Base-by-base conservation (phyloP, 2,329 filamentous ascomycete genomes). In the Epichloe amarillans region DNA sequence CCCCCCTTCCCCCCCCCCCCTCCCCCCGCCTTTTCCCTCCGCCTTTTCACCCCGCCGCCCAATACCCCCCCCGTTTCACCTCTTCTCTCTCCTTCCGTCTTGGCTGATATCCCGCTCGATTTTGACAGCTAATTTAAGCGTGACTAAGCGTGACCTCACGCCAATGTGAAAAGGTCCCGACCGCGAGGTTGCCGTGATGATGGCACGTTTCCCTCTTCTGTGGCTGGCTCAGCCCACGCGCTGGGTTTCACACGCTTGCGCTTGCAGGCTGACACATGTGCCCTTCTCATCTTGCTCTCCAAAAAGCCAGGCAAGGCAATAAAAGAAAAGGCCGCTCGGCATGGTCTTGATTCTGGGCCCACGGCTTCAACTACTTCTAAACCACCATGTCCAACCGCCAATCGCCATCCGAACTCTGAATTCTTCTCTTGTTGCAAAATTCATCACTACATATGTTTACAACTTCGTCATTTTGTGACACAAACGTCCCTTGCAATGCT, bases 221-320 rank as follows among this genome's bases (percentile, higher is more conserved):
- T 52, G 47, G 51, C 51, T 50, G 47, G 47, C 47, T 52, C 39
- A 52, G 47, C 51, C 47, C 23, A 7, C 40, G 37, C 39, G 35
- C 39, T 41, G 50, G 46, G 46, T 49, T 39, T 41, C 50, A 49
- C 47, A 38, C 17, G 33, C 17, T n/a, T 36, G 40, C 26, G 11
- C 40, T 48, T 33, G 21, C 36, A 43, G 46, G 23, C 43, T 52
- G 49, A 43, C 40, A 49, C 43, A 26, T 6, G 2, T 26, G 33
- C 2, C 8, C 26, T 33, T 30, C 40, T 40, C 33, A 17, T 21
- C 19, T 38, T 17, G 35, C 37, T 26, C 26, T 37, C 40, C 19
- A 11, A 15, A 14, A 30, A 47, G 14, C 19, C 40, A 21, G 40
- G 17, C 40, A 23, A 21, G 40, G 26, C 40, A 23, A 26, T 26